Evolutionary conservation across 2,329 filamentous ascomycete species (phyloP).

Genomic region (Parasarocladium wereldwijsianum): DNA sequence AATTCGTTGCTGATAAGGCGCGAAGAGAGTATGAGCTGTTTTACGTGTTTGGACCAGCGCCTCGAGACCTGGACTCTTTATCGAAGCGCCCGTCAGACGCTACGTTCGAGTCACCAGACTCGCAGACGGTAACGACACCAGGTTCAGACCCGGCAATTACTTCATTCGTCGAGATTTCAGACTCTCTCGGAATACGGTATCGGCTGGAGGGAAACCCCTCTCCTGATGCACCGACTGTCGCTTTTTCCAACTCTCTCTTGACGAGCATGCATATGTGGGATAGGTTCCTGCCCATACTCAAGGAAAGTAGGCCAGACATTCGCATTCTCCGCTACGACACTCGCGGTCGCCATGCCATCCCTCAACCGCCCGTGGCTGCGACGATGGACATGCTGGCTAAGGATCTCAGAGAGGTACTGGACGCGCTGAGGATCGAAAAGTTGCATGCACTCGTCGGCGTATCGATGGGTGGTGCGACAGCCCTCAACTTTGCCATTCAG

Average conservation of each 20-base stretch:
- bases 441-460: conserved; percentile 60
- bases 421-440: conserved; percentile 52
- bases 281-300: conserved; percentile 49
- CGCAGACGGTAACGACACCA: conserved; percentile 38
- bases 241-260: conserved; percentile 69
- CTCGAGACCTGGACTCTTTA: conserved; percentile 50
- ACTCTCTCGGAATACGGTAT: conserved; percentile 57
- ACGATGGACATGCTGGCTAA: conserved; percentile 51
- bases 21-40: conserved; percentile 55
- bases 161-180: conserved; percentile 53
- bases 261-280: conserved; percentile 75
- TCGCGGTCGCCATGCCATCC: conserved; percentile 48
- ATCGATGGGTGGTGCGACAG: conserved; percentile 67
- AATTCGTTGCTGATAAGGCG: conserved; percentile 40
- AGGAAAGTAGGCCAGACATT: conserved; percentile 43
- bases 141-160: conserved; percentile 35
- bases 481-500: conserved; percentile 55
- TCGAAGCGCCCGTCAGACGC: conserved; percentile 30
- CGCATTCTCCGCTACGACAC: conserved; percentile 65
- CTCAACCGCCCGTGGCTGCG: conserved; percentile 31
- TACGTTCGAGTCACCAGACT: conserved; percentile 39
- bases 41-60: conserved; percentile 65
- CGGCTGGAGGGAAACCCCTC: conserved; percentile 58
- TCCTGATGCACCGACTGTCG: conserved; percentile 53
- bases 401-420: conserved; percentile 52